phyloP scores from a whole-genome alignment of 441 rosid genomes.

The Bocquillonia castaneifolia region DNA sequence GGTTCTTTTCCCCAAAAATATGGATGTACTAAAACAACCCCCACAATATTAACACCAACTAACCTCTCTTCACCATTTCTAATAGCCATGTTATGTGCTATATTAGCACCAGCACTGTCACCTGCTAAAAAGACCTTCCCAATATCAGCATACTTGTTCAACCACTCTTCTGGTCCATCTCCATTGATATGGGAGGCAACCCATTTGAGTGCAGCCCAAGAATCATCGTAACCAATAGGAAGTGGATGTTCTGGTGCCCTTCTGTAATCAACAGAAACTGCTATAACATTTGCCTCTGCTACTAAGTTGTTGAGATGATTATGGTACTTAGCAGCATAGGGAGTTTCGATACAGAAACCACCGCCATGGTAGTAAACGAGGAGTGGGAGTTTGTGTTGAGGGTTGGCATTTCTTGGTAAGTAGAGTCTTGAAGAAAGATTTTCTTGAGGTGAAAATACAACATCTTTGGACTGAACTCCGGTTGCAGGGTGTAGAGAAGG shows the following conservation, averaged over 20 bases:
- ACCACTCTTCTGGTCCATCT: constrained; percentile 31
- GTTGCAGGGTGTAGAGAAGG: constrained; percentile 35
- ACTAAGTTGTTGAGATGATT: constrained; percentile 17
- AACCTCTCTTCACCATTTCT: constrained; percentile 20
- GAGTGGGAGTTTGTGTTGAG: constrained; percentile 29
- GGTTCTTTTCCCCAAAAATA: constrained; percentile 37
- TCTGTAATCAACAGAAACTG: constrained; percentile 29
- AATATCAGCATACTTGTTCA: constrained; percentile 34
- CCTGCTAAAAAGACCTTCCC: constrained; percentile 26
- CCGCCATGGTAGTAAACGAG: constrained; percentile 37
- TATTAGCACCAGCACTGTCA: constrained; percentile 42
- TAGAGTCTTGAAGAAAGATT: constrained; percentile 36
- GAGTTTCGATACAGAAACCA: constrained; percentile 28
- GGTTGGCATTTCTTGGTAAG: constrained; percentile 21
- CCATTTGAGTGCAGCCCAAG: constrained; percentile 35
- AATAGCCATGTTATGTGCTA: constrained; percentile 32
- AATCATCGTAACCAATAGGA: constrained; percentile 34
- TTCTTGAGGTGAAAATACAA: constrained; percentile 29
- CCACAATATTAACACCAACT: constrained; percentile 19
- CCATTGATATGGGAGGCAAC: constrained; percentile 27
- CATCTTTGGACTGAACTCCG: constrained; percentile 52
- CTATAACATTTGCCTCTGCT: constrained; percentile 18
- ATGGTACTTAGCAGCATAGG: constrained; percentile 19
- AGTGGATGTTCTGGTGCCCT: constrained; percentile 30
- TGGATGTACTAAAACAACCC: constrained; percentile 37